These are phyloP conservation scores for Pythium brassicae DNA, from an alignment of 352 stramenopile genomes.

Conservation along the genomic window DNA sequence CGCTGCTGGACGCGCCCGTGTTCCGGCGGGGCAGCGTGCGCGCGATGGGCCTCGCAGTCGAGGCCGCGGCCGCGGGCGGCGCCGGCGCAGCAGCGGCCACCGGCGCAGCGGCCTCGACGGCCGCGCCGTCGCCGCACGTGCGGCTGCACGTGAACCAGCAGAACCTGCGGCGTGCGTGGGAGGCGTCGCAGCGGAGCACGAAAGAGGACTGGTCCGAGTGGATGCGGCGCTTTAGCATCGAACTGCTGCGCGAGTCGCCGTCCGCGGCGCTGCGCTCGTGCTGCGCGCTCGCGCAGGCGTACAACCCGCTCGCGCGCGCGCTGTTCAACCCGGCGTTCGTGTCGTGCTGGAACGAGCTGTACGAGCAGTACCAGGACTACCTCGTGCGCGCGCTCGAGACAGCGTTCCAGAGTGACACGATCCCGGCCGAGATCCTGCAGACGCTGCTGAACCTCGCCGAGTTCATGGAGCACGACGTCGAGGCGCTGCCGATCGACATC, in stretches of 20 bases:
- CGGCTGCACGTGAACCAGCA: conserved; percentile 91
- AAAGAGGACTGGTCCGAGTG: conserved; percentile 97
- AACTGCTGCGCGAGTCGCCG: conserved; percentile 96
- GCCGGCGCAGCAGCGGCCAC: conserved; percentile 15
- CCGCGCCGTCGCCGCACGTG: conserved; percentile 40
- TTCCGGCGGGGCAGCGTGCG: conserved; percentile 44
- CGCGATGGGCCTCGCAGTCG: conserved; percentile 33
- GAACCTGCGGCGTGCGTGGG: conserved; percentile 92
- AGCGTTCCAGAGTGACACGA: conserved; percentile 90
- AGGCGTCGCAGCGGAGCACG: conserved; percentile 90
- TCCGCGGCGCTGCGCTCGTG: conserved; percentile 92
- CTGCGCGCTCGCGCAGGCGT: conserved; percentile 93
- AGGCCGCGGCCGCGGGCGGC: conserved; percentile 19
- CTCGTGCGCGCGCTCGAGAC: conserved; percentile 92
- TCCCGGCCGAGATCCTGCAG: conserved; percentile 96
- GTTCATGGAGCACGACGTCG: conserved; percentile 99
- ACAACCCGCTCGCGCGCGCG: conserved; percentile 95
- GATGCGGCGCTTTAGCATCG: conserved; percentile 95
- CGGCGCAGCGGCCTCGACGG: conserved; percentile 14
- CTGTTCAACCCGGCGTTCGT: conserved; percentile 99
- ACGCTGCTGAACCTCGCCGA: conserved; percentile 96
- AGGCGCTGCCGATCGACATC: conserved; percentile 96
- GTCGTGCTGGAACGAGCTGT: conserved; percentile 98
- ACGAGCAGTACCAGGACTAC: conserved; percentile 90
- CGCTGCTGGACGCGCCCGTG: conserved; percentile 44